Evolutionary conservation across 257 asterid genomes (phyloP), one percentile per base, ranked within the genome.

Genomic region (Ilex asprella): DNA sequence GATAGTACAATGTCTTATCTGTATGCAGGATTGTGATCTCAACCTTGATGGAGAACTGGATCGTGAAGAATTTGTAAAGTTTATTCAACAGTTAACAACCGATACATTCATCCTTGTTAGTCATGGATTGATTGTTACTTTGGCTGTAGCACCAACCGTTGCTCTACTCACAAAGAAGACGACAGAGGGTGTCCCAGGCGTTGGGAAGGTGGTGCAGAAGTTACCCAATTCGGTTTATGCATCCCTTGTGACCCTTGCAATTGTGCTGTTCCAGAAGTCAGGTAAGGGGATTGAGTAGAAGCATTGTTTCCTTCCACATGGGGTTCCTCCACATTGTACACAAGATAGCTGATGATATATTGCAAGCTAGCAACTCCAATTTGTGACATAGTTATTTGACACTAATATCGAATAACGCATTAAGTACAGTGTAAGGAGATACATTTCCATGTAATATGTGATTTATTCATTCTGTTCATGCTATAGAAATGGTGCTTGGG

Each of bases 121-220:
- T 64, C 92, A 83, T 64, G 92, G 94, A 59, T 58, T 91, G 83
- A 78, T 91, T 15, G 60, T 86, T 53, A 63, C 94, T 27, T 66
- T 91, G 73, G 98, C 95, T 27, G 85, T 82, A n/a, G 94, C 96
- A 64, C 98, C 98, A 57, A 78, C 95, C 2, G 74, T 91, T 58
- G 98, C 98, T 58, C 0, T 91, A 69, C 70, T 88, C 14, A 86
- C 96, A 31, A 88, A 88, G 74, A 78, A 82, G 82, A 51, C 95
- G 1, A 84, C 95, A 13, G 96, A 91, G 77, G 90, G 90, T 41
- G 82, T 88, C n/a, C 98, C 96, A 0, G 86, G 78, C 10, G 81
- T 91, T 2, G 98, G 98, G 3, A 88, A 81, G 49, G 87, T 84
- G 41, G 91, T 91, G 61, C 85, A 86, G 80, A 88, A 86, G 71